Conservation (phyloP, 2,329 filamentous ascomycete species). For the Cordyceps fumosorosea region DNA sequence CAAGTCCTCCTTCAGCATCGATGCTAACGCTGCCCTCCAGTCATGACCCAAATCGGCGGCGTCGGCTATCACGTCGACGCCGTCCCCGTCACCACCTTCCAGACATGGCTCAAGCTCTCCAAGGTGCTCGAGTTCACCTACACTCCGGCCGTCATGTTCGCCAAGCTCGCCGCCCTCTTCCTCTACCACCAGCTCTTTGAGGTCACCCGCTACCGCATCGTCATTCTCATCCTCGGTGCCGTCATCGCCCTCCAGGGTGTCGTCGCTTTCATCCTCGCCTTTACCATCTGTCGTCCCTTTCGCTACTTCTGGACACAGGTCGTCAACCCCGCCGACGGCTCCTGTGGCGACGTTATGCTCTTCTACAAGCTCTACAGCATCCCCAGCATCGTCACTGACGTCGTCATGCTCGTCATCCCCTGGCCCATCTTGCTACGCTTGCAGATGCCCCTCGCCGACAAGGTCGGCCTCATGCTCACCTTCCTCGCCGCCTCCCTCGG, state of each 20-base stretch:
- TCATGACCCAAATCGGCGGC: conserved; percentile 13
- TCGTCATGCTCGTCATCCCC: conserved; percentile 13
- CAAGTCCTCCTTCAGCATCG: background rate
- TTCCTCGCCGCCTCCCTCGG: conserved; percentile 14
- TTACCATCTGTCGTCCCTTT: conserved; percentile 13
- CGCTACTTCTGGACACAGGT: conserved; percentile 14
- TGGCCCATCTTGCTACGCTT: conserved; percentile 13
- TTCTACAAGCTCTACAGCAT: conserved; percentile 16
- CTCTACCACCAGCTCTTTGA: conserved; percentile 14
- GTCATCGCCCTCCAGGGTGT: conserved; percentile 12
- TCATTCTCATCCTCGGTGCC: conserved; percentile 11
- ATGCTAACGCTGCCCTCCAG: background rate
- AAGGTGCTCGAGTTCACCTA: conserved; percentile 16
- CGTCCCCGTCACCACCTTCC: conserved; percentile 9
- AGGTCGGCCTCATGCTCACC: conserved; percentile 13
- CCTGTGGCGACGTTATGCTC: conserved; percentile 15
- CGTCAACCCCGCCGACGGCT: conserved; percentile 11
- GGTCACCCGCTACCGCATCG: conserved; percentile 2
- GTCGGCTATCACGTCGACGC: conserved; percentile 8
- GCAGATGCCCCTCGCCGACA: conserved; percentile 12
- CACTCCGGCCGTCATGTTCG: conserved; percentile 14
- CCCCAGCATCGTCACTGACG: conserved; percentile 13
- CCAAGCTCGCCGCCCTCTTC: conserved; percentile 14
- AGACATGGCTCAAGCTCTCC: conserved; percentile 14
- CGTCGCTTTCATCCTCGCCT: conserved; percentile 12